Evolutionary conservation across 345 rosid species (phyloP), one percentile per base, ranked within the genome.

Genomic region (Isatis tinctoria): DNA sequence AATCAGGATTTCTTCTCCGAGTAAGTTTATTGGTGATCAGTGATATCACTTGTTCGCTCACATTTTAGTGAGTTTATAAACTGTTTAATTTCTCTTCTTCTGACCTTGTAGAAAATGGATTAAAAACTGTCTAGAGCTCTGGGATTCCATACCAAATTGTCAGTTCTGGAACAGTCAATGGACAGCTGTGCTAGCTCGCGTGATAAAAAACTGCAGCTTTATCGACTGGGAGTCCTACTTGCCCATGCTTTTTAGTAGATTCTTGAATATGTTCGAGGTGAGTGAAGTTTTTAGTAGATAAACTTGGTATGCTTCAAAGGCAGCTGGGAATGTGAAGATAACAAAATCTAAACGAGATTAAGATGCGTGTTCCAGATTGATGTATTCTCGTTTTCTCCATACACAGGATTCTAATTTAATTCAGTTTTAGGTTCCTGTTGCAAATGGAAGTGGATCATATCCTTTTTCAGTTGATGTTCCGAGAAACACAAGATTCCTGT

Each of bases 131-230:
- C 70, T 95, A 71, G 87, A 81, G 65, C 67, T 88, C 67, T 95
- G 99, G 99, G 96, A 92, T 84, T 83, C 96, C 0, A 80, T 95
- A 72, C 97, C 99, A 36, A 95, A 92, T 78, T 95, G 96, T 79
- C 99, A 88, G 67, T 95, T 95, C 80, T 95, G 99, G 99, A 95
- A 92, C 74, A 79, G 93, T 83, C 99, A 95, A 70, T 95, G 99
- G 99, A 74, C 90, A 68, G 92, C 92, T 81, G 83, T 95, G 30
- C 78, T 84, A 73, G 97, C 97, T 35, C 93, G 97, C 43, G 93
- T 90, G 70, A 80, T 95, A 73, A 92, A 90, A 84, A 90, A 85
- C 76, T 88, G 87, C 83, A 81, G 74, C 40, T 85, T 72, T 84
- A 79, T 92, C 68, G 84, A 86, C 76, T 92, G 96, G 97, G 97